A percentile compares a stretch with the other conserved stretches of the same genome.
Conservation (phyloP, 768 basidiomycete genomes). For the Dentipellis sp. region DNA sequence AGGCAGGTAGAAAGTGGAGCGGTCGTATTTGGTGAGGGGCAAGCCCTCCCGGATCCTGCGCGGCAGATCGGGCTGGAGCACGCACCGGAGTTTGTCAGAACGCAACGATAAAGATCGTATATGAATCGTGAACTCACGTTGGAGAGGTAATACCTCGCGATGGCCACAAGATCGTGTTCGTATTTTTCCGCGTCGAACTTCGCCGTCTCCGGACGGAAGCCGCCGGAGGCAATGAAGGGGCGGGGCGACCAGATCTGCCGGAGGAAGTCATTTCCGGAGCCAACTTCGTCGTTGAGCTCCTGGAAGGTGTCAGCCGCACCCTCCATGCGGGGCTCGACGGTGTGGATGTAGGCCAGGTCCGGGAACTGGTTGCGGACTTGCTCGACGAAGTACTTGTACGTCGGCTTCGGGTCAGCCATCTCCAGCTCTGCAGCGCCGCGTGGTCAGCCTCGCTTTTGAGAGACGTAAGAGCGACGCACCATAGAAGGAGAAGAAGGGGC, state of each 20-base stretch:
- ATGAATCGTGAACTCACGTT: conserved; percentile 18
- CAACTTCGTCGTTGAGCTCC: not conserved
- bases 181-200: conserved; percentile 8
- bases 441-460: not conserved
- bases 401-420: conserved; percentile 17
- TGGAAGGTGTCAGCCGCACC: not conserved
- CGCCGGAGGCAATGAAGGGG: conserved; percentile 11
- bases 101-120: not conserved
- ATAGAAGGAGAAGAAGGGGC: conserved; percentile 13
- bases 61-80: conserved; percentile 10
- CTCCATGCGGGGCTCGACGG: conserved; percentile 17
- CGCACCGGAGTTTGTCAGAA: not conserved
- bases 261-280: conserved; percentile 10
- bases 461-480: not conserved
- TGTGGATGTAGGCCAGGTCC: conserved; percentile 28
- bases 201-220: conserved; percentile 14
- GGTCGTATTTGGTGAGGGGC: conserved; percentile 1
- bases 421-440: conserved; percentile 4
- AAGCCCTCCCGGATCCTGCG: conserved; percentile 3
- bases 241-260: conserved; percentile 12
- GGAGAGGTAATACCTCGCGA: conserved; percentile 18
- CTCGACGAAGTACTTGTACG: conserved; percentile 17
- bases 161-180: conserved; percentile 14
- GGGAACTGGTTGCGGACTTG: conserved; percentile 17
- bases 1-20: conserved; percentile 1